Base-by-base conservation (phyloP, 495 filamentous ascomycete species). In the Halenospora varia region DNA sequence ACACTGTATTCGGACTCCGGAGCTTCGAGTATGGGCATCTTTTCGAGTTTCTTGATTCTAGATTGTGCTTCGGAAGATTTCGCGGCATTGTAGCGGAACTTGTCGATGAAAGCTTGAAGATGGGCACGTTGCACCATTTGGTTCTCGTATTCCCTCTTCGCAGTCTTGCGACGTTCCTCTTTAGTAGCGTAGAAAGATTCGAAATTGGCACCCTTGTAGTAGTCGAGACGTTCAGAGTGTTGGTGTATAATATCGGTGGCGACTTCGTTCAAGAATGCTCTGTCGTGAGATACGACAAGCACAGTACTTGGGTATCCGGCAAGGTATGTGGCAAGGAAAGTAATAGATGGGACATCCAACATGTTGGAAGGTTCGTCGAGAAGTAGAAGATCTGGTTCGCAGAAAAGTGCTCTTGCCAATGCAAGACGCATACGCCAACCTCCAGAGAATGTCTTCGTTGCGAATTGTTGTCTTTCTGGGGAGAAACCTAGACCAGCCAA, bases 301-400 rank as follows among this genome's bases (percentile, higher is more conserved):
- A 99, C 82, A 8, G 94, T 97, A 68, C 90, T 96, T 2, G 93
- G 92, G 68, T 99, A 99, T 46, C 78, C 77, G 68, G 96, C 90
- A 4, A 99, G 88, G 65, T 99, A 99, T 66, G 90, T 96, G 13
- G 94, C 89, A 67, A 99, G 80, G 84, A 97, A 99, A 51, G 94
- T 96, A 63, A 97, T 97, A n/a, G 95, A 97, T 6, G 94, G 95
- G 59, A 97, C 94, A 73, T 99, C 94, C 90, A 99, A 92, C 94
- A 99, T 99, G 85, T 99, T 99, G 49, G 95, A 97, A 68, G 94
- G 94, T 83, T 98, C 93, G 75, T 98, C 94, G 67, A 98, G 90
- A 65, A 99, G 81, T 59, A 99, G 79, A 20, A 99, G 75, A 74
- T 99, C 94, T 29, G 94, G 94, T 70, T 99, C 95, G 76, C 94